Conservation (phyloP, 768 basidiomycete genomes). For the Lyophyllum decastes region DNA sequence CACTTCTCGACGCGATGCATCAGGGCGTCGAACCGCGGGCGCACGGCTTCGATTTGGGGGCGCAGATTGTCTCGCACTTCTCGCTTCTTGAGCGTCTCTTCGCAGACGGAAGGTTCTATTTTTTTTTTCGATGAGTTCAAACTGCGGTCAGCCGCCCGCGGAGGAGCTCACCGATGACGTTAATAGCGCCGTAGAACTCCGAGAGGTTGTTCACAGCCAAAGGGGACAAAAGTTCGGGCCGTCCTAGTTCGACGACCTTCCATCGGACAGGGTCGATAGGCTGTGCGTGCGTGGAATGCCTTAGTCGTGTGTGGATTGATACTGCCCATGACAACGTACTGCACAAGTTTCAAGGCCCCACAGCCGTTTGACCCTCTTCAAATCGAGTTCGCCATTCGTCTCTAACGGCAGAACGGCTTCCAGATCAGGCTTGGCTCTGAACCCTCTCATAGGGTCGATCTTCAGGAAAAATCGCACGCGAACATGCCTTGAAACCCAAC, state of each 20-base stretch:
- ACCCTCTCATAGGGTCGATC: conserved; percentile 4
- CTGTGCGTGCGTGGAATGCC: conserved; percentile 4
- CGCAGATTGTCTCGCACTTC: neutral
- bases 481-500: conserved; percentile 13
- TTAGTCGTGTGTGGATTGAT: too few species aligned
- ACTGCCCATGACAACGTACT: conserved; percentile 1
- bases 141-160: neutral
- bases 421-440: conserved; percentile 10
- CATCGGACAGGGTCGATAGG: conserved; percentile 19
- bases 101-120: conserved; percentile 8
- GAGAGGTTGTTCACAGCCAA: conserved; percentile 15
- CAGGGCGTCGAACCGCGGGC: neutral
- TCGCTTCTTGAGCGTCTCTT: neutral
- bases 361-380: conserved; percentile 15
- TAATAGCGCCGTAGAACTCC: conserved; percentile 16
- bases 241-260: conserved; percentile 16
- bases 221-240: conserved; percentile 15
- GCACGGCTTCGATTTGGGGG: neutral
- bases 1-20: neutral
- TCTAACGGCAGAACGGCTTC: conserved; percentile 20
- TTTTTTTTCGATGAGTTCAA: neutral
- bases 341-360: conserved; percentile 21
- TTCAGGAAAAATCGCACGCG: conserved; percentile 16
- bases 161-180: conserved; percentile 17
- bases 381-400: conserved; percentile 18